Evolutionary conservation across 2,329 filamentous ascomycete species (phyloP).

Genomic region (Aureobasidium mangrovei): DNA sequence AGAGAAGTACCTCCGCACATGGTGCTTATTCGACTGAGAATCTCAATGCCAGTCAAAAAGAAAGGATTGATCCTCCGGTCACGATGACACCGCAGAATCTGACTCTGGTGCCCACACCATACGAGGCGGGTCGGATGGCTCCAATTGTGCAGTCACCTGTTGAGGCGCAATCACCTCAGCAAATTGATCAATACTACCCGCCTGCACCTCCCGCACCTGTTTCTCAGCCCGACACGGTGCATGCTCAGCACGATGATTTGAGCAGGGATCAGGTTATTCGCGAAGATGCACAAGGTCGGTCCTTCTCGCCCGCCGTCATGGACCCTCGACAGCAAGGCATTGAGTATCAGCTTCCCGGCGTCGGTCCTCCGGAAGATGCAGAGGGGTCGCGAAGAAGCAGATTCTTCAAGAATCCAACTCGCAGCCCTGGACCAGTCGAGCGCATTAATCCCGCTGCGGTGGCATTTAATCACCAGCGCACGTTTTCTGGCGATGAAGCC

Average conservation of each 20-base stretch:
- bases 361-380: constrained; percentile 25
- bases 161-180: not conserved
- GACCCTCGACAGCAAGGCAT: constrained; percentile 32
- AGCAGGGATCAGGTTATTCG: constrained; percentile 4
- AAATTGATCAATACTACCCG: not conserved
- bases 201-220: not conserved
- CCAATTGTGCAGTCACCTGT: constrained; percentile 4
- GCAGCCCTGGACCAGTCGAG: not conserved
- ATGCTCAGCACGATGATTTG: not conserved
- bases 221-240: not conserved
- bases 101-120: not conserved
- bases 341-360: constrained; percentile 33
- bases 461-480: not conserved
- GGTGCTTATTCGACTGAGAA: not conserved
- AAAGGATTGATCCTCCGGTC: not conserved
- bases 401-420: not conserved
- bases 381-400: not conserved
- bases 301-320: constrained; percentile 14
- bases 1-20: not conserved
- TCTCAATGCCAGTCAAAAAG: not conserved
- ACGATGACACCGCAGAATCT: not conserved
- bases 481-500: constrained; percentile 11
- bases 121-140: constrained; percentile 1
- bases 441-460: constrained; percentile 14
- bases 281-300: not conserved